Conservation (phyloP, 768 basidiomycete species). For the Psilocybe cubensis region DNA sequence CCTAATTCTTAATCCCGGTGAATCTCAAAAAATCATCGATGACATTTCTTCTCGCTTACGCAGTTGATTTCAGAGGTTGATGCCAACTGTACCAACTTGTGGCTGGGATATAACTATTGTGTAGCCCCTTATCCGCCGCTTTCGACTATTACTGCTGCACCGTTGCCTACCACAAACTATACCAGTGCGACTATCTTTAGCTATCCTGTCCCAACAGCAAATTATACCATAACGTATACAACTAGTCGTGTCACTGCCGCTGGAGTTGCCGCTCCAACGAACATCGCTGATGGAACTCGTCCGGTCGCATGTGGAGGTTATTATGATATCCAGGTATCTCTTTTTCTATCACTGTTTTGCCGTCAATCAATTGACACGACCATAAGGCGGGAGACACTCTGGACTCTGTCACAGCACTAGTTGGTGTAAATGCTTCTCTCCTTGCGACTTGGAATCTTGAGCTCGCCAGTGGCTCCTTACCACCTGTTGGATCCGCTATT, state of each 20-base stretch:
- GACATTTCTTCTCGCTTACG: not conserved
- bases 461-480: constrained; percentile 11
- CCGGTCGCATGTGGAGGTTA: constrained; percentile 23
- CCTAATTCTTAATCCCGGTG: constrained; percentile 24
- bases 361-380: not conserved
- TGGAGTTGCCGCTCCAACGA: constrained; percentile 7
- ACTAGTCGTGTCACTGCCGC: constrained; percentile 2
- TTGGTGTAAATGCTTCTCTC: constrained; percentile 10
- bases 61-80: constrained; percentile 18
- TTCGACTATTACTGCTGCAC: constrained; percentile 8
- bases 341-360: not conserved
- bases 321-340: constrained; percentile 11
- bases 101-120: constrained; percentile 25
- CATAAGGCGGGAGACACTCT: not conserved
- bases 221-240: not conserved
- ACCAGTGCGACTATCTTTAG: constrained; percentile 10
- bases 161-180: constrained; percentile 8
- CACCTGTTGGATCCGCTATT: not conserved
- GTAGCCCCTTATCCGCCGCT: constrained; percentile 25
- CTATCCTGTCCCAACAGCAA: constrained; percentile 14
- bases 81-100: constrained; percentile 27
- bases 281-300: constrained; percentile 23
- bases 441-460: constrained; percentile 25
- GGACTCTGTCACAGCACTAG: constrained; percentile 7
- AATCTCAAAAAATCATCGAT: not conserved